Evolutionary conservation across 345 rosid species (phyloP), one percentile per base, ranked within the genome.

Genomic region (Aquilaria yunnanensis): DNA sequence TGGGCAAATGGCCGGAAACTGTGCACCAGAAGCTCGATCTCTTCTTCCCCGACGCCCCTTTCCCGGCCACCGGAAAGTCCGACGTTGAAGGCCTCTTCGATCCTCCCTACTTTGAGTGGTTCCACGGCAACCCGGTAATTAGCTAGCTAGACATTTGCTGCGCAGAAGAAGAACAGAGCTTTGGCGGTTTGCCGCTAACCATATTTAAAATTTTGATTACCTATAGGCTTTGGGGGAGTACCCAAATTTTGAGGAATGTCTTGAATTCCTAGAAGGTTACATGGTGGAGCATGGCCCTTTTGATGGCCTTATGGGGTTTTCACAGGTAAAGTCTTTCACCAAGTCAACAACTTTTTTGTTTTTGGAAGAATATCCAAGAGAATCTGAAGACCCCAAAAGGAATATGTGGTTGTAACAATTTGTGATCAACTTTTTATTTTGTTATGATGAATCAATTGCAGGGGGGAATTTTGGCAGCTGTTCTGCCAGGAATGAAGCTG

Each of bases 101-200:
- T 60, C 86, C 86, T 33, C 84, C 89, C 37, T 84, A 75, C 65
- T 77, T 50, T 33, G 84, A 79, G 66, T 79, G 89, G 89, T 84
- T 67, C 62, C 84, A 75, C 9, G 55, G 57, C 63, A 75, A 69
- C 59, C 41, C 72, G 83, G 88, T 78, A 11, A 48, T 23, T 23
- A 23, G 23, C 23, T 23, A 23, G 23, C 23, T 23, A 23, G 23
- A 23, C 51, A 11, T 34, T 32, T 56, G 3, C 49, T 49, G 14
- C 43, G 14, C 23, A 23, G 23, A 23, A 23, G 1, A 23, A 0
- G 23, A 23, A 23, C 23, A 23, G 23, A 23, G 23, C 23, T 23
- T 1, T 23, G 23, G 23, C 0, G 23, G 23, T 23, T 23, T 23
- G 0, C 23, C 23, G 23, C 23, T 23, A 23, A 23, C 23, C 23